A percentile compares a stretch with the other conserved stretches of the same genome.
Evolutionary conservation across 306 rosid species (phyloP).

Genomic region (Aeschynomene evenia): DNA sequence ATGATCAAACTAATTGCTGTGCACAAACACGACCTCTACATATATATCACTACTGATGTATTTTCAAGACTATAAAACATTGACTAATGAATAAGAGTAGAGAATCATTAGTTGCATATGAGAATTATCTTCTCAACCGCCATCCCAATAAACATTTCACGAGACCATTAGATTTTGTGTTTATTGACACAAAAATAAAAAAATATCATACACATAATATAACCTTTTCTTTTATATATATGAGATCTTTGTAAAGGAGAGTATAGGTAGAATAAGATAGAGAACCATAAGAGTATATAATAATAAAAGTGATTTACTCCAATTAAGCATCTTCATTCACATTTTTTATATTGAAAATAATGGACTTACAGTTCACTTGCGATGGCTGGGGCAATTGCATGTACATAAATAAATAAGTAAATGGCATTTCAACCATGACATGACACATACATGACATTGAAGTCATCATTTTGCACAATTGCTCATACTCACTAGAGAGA

Average conservation of each 20-base stretch:
- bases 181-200: too few species aligned
- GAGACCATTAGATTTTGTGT: too few species aligned
- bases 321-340: background rate
- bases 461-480: background rate
- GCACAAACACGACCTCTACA: background rate
- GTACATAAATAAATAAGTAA: slow-evolving; percentile 10
- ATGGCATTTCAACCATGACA: slow-evolving; percentile 10
- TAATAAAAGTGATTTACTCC: background rate
- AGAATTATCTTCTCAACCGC: too few species aligned
- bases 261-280: too few species aligned
- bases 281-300: background rate
- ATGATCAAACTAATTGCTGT: background rate
- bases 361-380: slow-evolving; percentile 2
- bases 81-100: too few species aligned
- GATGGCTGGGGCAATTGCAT: slow-evolving; percentile 14
- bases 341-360: slow-evolving; percentile 22
- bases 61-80: too few species aligned
- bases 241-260: too few species aligned
- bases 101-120: background rate
- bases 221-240: too few species aligned
- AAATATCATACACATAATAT: too few species aligned
- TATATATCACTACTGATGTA: background rate
- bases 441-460: too few species aligned
- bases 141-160: too few species aligned
- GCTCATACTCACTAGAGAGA: background rate